These are phyloP conservation scores for Nitzschia palea DNA, from an alignment of 108 stramenopile genomes.

Conservation along the genomic window DNA sequence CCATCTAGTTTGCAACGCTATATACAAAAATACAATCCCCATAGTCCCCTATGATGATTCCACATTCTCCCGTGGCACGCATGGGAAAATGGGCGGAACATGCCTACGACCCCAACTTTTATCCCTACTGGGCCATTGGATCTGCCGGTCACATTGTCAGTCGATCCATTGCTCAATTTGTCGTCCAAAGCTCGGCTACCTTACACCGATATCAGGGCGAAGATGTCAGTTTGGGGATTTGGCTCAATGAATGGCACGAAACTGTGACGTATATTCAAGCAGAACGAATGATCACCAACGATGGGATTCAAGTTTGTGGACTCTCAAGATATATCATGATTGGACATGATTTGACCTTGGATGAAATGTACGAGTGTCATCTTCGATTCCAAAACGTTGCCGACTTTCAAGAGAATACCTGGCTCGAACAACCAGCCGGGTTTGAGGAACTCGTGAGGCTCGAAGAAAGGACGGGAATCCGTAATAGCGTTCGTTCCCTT, in stretches of 20 bases:
- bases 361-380: slow-evolving; percentile 19
- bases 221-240: slow-evolving; percentile 51
- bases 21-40: slow-evolving; percentile 28
- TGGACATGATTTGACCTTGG: slow-evolving; percentile 23
- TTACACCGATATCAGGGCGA: slow-evolving; percentile 55
- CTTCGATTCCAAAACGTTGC: background rate
- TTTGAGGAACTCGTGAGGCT: background rate
- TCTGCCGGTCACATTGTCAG: slow-evolving; percentile 39
- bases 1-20: slow-evolving; percentile 14
- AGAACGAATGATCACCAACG: background rate
- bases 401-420: slow-evolving; percentile 1
- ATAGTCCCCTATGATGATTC: slow-evolving; percentile 40
- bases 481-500: background rate
- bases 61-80: slow-evolving; percentile 15
- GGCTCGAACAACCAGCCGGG: slow-evolving; percentile 10
- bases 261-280: slow-evolving; percentile 22
- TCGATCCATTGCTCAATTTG: slow-evolving; percentile 29
- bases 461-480: background rate
- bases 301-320: slow-evolving; percentile 7
- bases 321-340: background rate
- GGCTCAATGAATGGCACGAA: slow-evolving; percentile 32
- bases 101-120: slow-evolving; percentile 7
- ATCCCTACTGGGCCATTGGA: slow-evolving; percentile 49
- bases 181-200: slow-evolving; percentile 14
- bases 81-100: slow-evolving; percentile 42